Base-by-base conservation (phyloP, 805 yeast genomes). In the Wickerhamiella alocasiicola region DNA sequence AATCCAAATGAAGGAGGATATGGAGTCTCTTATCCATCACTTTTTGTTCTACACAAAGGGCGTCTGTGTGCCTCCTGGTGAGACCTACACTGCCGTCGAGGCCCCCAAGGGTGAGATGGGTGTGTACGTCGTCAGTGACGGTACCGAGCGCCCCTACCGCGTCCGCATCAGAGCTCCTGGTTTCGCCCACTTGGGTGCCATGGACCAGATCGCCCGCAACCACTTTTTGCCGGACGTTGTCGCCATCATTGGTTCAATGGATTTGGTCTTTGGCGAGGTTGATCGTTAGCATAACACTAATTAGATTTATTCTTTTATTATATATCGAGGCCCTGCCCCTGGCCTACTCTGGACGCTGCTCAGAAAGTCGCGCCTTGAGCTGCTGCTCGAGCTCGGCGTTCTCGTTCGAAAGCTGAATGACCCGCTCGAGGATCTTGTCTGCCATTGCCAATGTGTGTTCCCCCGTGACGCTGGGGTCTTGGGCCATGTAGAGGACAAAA, bases 91-190 rank as follows among this genome's bases (percentile, higher is more conserved):
- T 38, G 88, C 82, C 43, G 82, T 83, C 51, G 94, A 83, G 66
- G 94, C 94, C 18, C 94, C 94, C 60, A 83, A 83, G 73, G 94
- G 94, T 59, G 94, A 83, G 64, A 81, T 83, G 91, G 94, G 81
- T 46, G 93, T 81, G 42, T 83, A 78, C 56, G 77, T 83, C 39
- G 93, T 83, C 43, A 75, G 85, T 50, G 94, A 83, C 64, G 94
- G 94, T 42, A 64, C 80, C 44, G 94, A 83, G 66, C 74, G 91
- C 62, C 94, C 94, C 26, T 83, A 83, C 67, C 76, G 85, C 65
- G 81, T 94, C 68, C 82, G 81, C 68, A 82, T 83, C 55, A 78
- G 94, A 65, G 85, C 93, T n/a, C 94, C 94, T 36, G 94, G 94
- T 33, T 83, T 83, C 59, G 85, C 94, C 28, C 93, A 82, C 64